These are phyloP conservation scores for Cucurbitaria berberidis DNA, from an alignment of 2,329 filamentous ascomycete species.

Conservation along the genomic window DNA sequence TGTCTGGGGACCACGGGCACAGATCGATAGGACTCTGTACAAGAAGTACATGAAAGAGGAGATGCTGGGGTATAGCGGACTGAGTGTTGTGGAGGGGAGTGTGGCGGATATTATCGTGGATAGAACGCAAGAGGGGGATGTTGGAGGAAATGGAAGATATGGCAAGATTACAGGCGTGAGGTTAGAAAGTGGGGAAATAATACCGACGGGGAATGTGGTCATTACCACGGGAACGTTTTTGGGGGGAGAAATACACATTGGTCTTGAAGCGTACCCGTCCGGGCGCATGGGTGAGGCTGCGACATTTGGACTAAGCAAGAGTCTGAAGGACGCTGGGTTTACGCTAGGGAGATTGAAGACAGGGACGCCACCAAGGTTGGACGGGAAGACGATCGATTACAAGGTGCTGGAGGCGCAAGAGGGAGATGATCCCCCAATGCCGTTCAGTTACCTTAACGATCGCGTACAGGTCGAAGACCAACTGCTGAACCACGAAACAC, in stretches of 20 bases:
- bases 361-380: constrained; percentile 88
- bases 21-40: constrained; percentile 92
- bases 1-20: constrained; percentile 94
- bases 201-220: constrained; percentile 80
- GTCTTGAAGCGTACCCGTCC: constrained; percentile 80
- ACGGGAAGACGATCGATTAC: constrained; percentile 82
- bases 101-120: constrained; percentile 89
- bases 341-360: constrained; percentile 90
- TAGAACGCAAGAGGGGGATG: constrained; percentile 56
- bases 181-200: constrained; percentile 83
- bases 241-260: constrained; percentile 95
- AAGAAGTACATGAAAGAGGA: constrained; percentile 90
- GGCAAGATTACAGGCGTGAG: constrained; percentile 83
- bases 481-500: constrained; percentile 82
- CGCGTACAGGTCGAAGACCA: constrained; percentile 80
- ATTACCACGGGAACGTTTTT: constrained; percentile 98
- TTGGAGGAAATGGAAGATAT: constrained; percentile 58
- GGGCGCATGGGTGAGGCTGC: constrained; percentile 94
- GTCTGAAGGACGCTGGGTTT: constrained; percentile 85
- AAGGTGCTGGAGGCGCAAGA: constrained; percentile 71
- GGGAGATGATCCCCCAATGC: constrained; percentile 84
- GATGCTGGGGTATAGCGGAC: constrained; percentile 75
- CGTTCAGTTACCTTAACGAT: constrained; percentile 90
- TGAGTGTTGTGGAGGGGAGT: constrained; percentile 82
- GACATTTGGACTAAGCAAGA: constrained; percentile 91